Evolutionary conservation across 208 protist species (phyloP).

Genomic region (Crithidia sp.): DNA sequence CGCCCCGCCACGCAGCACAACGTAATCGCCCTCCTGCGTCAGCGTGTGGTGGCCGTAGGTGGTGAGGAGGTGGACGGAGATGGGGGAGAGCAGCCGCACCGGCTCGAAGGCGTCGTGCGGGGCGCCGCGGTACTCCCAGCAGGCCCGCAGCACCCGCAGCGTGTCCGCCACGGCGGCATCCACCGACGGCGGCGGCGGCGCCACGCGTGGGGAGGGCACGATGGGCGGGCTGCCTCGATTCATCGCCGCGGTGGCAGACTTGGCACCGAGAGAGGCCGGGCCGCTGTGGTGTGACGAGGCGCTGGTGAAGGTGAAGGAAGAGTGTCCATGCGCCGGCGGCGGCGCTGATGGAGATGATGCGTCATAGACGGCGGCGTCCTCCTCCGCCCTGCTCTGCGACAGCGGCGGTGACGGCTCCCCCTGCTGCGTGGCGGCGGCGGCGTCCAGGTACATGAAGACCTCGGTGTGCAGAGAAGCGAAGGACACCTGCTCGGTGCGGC

Average conservation of each 20-base stretch:
- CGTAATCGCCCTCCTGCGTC: slow-evolving; percentile 48
- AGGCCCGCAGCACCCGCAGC: slow-evolving; percentile 51
- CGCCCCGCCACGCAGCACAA: slow-evolving; percentile 55
- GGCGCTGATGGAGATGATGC: not conserved
- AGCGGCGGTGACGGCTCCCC: not conserved
- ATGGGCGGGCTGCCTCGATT: too few species aligned
- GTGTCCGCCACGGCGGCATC: slow-evolving; percentile 50
- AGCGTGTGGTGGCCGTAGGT: slow-evolving; percentile 56
- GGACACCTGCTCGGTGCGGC: slow-evolving; percentile 36
- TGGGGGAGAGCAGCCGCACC: slow-evolving; percentile 41
- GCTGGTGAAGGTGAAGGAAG: not conserved
- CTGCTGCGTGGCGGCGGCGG: slow-evolving; percentile 17
- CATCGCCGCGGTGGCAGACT: too few species aligned
- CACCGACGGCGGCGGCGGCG: slow-evolving; percentile 21
- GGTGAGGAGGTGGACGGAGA: slow-evolving; percentile 59
- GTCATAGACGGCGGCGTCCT: slow-evolving; percentile 12
- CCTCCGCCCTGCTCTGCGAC: not conserved
- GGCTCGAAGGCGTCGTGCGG: slow-evolving; percentile 76
- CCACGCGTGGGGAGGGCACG: not conserved
- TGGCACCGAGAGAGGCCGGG: not conserved
- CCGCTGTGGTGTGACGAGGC: not conserved
- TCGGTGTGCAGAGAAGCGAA: slow-evolving; percentile 37
- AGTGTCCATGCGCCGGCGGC: not conserved
- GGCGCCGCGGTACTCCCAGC: slow-evolving; percentile 57
- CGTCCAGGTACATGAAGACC: slow-evolving; percentile 52